Conservation (phyloP, 352 stramenopile genomes). For the Globisporangium parvum region DNA sequence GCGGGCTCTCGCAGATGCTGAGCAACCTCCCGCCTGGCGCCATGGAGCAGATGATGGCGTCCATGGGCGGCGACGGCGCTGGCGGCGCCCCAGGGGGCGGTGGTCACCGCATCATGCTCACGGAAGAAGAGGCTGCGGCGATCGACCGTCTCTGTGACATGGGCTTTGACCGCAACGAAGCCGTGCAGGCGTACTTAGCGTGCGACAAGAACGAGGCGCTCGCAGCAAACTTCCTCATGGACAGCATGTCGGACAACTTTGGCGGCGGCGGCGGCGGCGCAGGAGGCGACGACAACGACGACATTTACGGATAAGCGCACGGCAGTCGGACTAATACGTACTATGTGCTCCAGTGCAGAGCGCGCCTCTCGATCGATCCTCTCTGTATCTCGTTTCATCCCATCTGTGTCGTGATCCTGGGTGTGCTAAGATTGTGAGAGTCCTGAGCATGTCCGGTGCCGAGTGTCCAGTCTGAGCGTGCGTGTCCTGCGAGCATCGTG, state of each 20-base stretch:
- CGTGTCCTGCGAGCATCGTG: background rate
- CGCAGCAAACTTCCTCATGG: slow-evolving; percentile 98
- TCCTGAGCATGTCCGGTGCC: too few relatives aligned
- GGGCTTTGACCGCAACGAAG: slow-evolving; percentile 88
- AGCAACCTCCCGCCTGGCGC: slow-evolving; percentile 75
- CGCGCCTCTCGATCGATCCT: background rate
- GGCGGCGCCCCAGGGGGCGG: slow-evolving; percentile 28
- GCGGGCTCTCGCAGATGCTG: slow-evolving; percentile 82
- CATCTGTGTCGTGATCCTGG: too few relatives aligned
- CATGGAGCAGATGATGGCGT: slow-evolving; percentile 85
- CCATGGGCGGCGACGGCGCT: slow-evolving; percentile 49
- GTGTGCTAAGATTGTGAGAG: too few relatives aligned
- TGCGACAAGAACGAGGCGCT: slow-evolving; percentile 99
- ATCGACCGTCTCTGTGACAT: slow-evolving; percentile 80
- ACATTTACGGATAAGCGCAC: slow-evolving; percentile 81
- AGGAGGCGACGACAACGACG: slow-evolving; percentile 69
- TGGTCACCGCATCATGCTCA: slow-evolving; percentile 69
- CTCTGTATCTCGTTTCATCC: background rate
- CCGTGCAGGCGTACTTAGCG: slow-evolving; percentile 96
- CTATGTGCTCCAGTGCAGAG: too few relatives aligned
- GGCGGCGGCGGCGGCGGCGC: slow-evolving; percentile 35
- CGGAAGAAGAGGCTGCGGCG: slow-evolving; percentile 69
- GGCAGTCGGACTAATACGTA: background rate
- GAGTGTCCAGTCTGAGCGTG: too few relatives aligned
- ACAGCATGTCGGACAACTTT: slow-evolving; percentile 77